These are phyloP conservation scores for Psilocybe mexicana DNA, from an alignment of 1,284 basidiomycete species.

Conservation along the genomic window DNA sequence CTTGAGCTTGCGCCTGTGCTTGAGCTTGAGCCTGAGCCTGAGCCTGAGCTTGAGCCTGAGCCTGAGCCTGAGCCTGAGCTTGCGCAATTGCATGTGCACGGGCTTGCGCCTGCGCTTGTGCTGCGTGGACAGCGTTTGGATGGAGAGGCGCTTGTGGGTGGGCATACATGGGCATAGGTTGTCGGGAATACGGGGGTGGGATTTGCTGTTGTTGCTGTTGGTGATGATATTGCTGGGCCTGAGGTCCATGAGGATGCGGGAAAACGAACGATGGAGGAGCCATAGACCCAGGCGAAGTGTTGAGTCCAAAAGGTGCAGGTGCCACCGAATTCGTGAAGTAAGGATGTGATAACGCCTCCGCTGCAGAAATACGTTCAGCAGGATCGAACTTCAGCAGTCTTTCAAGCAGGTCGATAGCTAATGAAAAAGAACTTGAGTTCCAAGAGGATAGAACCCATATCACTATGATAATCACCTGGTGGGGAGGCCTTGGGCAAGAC, in stretches of 20 bases:
- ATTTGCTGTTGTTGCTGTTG: slow-evolving; percentile 37
- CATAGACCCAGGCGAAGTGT: slow-evolving; percentile 56
- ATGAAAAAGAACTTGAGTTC: slow-evolving; percentile 7
- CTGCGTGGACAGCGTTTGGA: slow-evolving; percentile 20
- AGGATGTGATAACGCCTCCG: slow-evolving; percentile 89
- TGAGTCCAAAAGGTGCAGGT: slow-evolving; percentile 45
- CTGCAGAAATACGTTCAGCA: slow-evolving; percentile 87
- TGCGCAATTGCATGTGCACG: slow-evolving; percentile 30
- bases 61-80: slow-evolving; percentile 30
- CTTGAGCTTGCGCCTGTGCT: background rate
- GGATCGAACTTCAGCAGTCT: slow-evolving; percentile 97
- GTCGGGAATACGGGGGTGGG: slow-evolving; percentile 28
- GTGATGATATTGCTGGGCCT: slow-evolving; percentile 49
- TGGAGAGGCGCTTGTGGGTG: slow-evolving; percentile 22
- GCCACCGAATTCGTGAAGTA: slow-evolving; percentile 76
- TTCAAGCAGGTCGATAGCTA: slow-evolving; percentile 94
- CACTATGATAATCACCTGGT: slow-evolving; percentile 54
- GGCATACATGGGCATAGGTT: slow-evolving; percentile 27
- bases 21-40: slow-evolving; percentile 29
- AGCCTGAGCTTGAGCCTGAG: background rate
- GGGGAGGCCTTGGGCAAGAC: slow-evolving; percentile 92
- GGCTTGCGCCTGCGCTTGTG: slow-evolving; percentile 36
- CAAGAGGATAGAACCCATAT: background rate
- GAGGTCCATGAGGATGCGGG: slow-evolving; percentile 59
- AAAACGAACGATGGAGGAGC: slow-evolving; percentile 69